phyloP scores from a whole-genome alignment of 371 early-diverging fungal genomes.

The Entomophthora muscae region DNA sequence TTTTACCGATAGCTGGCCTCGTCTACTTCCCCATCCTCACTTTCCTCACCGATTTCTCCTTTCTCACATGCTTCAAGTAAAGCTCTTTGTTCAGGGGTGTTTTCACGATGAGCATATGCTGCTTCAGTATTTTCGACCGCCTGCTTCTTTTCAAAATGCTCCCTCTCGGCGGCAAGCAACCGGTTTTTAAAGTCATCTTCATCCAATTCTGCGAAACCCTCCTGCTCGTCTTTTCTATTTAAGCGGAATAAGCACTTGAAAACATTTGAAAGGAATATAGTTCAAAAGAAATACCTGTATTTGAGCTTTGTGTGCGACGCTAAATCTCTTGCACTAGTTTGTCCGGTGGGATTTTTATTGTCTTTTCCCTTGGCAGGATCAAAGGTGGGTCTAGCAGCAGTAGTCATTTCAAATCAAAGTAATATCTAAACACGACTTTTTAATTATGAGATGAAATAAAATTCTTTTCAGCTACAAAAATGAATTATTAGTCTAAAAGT shows the following conservation, averaged over 20 bases:
- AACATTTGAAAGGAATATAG: neutral
- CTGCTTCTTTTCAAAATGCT: slow-evolving; percentile 11
- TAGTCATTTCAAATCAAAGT: too few relatives aligned
- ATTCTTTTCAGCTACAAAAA: too few relatives aligned
- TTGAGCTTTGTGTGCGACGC: slow-evolving; percentile 80
- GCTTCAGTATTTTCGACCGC: slow-evolving; percentile 10
- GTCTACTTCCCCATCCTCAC: slow-evolving; percentile 5
- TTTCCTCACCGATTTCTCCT: slow-evolving; percentile 18
- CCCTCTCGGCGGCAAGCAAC: slow-evolving; percentile 30
- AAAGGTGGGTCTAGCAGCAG: slow-evolving; percentile 65
- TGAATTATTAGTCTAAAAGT: too few relatives aligned
- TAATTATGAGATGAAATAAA: too few relatives aligned
- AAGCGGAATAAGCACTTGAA: neutral
- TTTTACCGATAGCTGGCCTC: too few relatives aligned
- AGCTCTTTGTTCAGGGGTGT: slow-evolving; percentile 13
- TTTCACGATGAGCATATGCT: slow-evolving; percentile 15
- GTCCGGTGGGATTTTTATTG: slow-evolving; percentile 52
- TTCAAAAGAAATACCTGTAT: slow-evolving; percentile 26
- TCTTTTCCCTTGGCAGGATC: slow-evolving; percentile 67
- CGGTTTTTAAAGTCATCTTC: slow-evolving; percentile 13
- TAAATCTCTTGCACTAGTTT: slow-evolving; percentile 58
- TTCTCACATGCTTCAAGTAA: slow-evolving; percentile 21
- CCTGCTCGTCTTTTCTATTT: slow-evolving; percentile 16
- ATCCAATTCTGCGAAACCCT: slow-evolving; percentile 18
- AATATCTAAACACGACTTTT: too few relatives aligned